phyloP scores from a whole-genome alignment of 208 protist species.

The Phytomonas serpens region DNA sequence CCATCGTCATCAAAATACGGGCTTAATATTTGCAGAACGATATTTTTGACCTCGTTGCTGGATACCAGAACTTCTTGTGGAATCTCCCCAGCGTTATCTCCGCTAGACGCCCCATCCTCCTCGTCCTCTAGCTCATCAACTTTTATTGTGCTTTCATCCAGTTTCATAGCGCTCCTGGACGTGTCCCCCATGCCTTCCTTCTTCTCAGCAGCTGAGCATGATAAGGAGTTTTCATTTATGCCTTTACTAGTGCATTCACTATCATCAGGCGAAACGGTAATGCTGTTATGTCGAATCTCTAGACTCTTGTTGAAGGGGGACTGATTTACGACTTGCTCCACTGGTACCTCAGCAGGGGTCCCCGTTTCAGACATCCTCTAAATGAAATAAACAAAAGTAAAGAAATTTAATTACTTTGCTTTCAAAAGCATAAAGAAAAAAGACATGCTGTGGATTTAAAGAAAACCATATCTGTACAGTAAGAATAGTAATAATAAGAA shows the following conservation, averaged over 20 bases:
- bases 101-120: constrained; percentile 7
- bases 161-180: not conserved
- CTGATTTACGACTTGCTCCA: not conserved
- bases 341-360: not conserved
- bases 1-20: constrained; percentile 84
- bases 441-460: not conserved
- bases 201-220: not conserved
- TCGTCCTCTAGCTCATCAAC: constrained; percentile 7
- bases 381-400: not conserved
- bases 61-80: constrained; percentile 36
- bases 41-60: constrained; percentile 83
- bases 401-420: not conserved
- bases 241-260: not conserved
- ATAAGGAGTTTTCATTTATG: not conserved
- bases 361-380: not conserved
- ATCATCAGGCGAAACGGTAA: not conserved
- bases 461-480: not conserved
- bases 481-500: not conserved
- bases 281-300: not conserved
- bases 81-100: constrained; percentile 17
- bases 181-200: not conserved
- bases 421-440: not conserved
- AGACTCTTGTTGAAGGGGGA: not conserved
- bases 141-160: constrained; percentile 9
- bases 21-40: constrained; percentile 72